Evolutionary conservation across 1,284 basidiomycete genomes (phyloP).

Genomic region (Athelia psychrophila): DNA sequence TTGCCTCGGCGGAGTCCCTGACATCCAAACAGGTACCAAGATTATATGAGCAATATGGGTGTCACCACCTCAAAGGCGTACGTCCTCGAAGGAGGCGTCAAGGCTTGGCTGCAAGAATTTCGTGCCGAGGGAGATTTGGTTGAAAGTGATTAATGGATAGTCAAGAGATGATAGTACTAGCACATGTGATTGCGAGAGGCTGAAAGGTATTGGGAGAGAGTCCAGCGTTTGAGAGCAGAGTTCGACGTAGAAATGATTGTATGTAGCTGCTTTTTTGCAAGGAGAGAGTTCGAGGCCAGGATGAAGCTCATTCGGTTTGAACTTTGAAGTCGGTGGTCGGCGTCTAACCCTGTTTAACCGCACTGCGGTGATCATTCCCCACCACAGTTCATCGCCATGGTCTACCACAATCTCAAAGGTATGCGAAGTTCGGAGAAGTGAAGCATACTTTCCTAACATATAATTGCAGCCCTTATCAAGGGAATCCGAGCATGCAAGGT

Average conservation of each 20-base stretch:
- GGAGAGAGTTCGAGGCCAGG: no score
- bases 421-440: conserved; percentile 13
- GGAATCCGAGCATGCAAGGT: conserved; percentile 94
- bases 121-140: conserved; percentile 11
- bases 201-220: no score
- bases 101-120: conserved; percentile 18
- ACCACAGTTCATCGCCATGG: conserved; percentile 40
- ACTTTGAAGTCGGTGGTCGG: no score
- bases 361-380: no score
- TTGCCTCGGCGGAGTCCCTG: not conserved
- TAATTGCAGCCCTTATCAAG: conserved; percentile 82
- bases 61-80: conserved; percentile 18
- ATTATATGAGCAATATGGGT: conserved; percentile 21
- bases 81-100: conserved; percentile 21
- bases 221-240: no score
- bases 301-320: no score
- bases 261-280: no score
- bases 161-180: no score
- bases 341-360: no score
- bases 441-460: conserved; percentile 11
- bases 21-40: conserved; percentile 24
- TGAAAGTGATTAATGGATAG: conserved; percentile 12
- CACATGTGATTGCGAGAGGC: no score
- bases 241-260: no score
- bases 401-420: conserved; percentile 93